Conservation (phyloP, 495 filamentous ascomycete species). For the Hypoxylon cercidicola region DNA sequence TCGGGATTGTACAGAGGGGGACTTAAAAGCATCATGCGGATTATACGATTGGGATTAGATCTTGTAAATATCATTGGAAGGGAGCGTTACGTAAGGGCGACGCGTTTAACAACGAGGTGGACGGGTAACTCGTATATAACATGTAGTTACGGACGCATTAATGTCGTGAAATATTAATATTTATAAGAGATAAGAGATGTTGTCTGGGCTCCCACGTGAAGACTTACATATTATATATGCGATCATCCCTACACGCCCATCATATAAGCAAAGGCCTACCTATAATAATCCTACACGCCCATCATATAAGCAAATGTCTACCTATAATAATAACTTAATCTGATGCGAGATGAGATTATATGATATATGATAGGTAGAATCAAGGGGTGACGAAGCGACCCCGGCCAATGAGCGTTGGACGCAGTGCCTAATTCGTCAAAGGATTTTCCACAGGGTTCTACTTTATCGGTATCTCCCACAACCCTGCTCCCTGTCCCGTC, state of each 20-base stretch:
- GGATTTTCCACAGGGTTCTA: neutral
- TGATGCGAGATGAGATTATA: neutral
- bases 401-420: slow-evolving; percentile 15
- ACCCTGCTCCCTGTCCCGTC: neutral
- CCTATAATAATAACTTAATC: neutral
- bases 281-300: no score
- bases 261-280: neutral
- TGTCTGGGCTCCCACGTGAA: neutral
- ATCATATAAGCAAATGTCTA: no score
- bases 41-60: slow-evolving; percentile 19
- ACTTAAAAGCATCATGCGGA: slow-evolving; percentile 6
- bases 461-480: slow-evolving; percentile 10
- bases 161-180: slow-evolving; percentile 16
- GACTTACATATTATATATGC: neutral
- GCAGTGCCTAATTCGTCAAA: slow-evolving; percentile 22
- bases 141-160: slow-evolving; percentile 21
- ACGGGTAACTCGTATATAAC: slow-evolving; percentile 24
- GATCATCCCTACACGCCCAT: neutral
- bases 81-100: slow-evolving; percentile 15
- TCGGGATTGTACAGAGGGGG: neutral
- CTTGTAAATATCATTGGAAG: slow-evolving; percentile 13
- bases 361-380: neutral
- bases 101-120: slow-evolving; percentile 3
- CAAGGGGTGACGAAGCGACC: neutral
- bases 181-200: neutral